Conservation (phyloP, 1,284 basidiomycete genomes). For the Flammula alnicola region DNA sequence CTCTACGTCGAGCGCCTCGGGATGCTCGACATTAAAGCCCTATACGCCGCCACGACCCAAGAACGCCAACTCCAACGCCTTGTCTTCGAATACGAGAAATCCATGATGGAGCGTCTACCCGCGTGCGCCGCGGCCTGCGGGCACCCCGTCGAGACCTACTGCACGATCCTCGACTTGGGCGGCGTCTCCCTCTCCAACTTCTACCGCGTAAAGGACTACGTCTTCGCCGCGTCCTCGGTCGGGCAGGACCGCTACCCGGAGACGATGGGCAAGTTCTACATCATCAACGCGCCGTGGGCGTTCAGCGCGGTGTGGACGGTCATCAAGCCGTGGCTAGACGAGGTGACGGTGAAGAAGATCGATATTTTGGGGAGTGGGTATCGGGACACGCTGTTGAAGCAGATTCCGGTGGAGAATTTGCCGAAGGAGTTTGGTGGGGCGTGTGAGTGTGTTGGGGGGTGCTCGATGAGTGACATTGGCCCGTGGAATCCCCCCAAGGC, state of each 20-base stretch:
- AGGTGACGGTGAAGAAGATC: constrained; percentile 94
- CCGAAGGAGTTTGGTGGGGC: constrained; percentile 86
- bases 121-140: constrained; percentile 78
- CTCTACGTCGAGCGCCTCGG: constrained; percentile 96
- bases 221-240: constrained; percentile 78
- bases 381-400: constrained; percentile 71
- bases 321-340: constrained; percentile 95
- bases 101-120: constrained; percentile 80
- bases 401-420: constrained; percentile 86
- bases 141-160: constrained; percentile 95
- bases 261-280: constrained; percentile 96
- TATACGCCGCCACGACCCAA: constrained; percentile 82
- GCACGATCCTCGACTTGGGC: constrained; percentile 95
- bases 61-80: constrained; percentile 92
- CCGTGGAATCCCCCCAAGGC: too few species aligned
- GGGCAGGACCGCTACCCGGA: constrained; percentile 94
- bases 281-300: constrained; percentile 93
- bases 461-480: constrained; percentile 88
- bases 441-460: constrained; percentile 83
- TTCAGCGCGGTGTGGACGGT: constrained; percentile 90
- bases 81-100: constrained; percentile 94
- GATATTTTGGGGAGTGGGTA: constrained; percentile 76
- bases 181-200: constrained; percentile 86
- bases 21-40: constrained; percentile 84
- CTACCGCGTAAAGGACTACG: constrained; percentile 93